phyloP scores from a whole-genome alignment of 2,329 filamentous ascomycete species.

The Gaeumannomyces sp. region DNA sequence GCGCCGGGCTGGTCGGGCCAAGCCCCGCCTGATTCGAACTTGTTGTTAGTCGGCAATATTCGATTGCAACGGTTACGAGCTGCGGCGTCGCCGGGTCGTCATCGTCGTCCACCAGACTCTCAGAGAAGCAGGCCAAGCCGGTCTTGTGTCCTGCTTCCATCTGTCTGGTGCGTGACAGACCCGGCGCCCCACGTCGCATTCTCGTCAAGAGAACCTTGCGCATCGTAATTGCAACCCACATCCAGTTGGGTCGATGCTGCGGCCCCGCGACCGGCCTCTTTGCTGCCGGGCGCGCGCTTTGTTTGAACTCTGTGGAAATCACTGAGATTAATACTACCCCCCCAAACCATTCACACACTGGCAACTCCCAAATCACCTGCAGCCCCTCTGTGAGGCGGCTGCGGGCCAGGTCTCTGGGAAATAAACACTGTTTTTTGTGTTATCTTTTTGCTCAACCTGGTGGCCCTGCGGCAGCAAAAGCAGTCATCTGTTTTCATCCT shows the following conservation, averaged over 20 bases:
- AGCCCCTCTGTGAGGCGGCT: background rate
- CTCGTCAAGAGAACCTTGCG: constrained; percentile 5
- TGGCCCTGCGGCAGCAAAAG: background rate
- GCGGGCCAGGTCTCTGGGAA: constrained; percentile 2
- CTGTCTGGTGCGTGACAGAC: background rate
- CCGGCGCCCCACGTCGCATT: background rate
- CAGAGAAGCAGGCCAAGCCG: background rate
- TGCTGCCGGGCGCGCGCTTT: constrained; percentile 1
- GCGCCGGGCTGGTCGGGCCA: background rate
- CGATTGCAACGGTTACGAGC: constrained; percentile 8
- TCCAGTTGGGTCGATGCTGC: constrained; percentile 48
- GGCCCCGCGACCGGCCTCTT: constrained; percentile 31
- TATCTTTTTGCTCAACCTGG: constrained; percentile 9
- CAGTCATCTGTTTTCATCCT: background rate
- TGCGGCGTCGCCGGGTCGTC: background rate
- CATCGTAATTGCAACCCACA: constrained; percentile 4
- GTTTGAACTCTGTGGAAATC: constrained; percentile 1
- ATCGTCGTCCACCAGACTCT: constrained; percentile 17
- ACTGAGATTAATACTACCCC: background rate
- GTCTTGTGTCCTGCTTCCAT: background rate
- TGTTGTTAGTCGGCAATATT: constrained; percentile 31
- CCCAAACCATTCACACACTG: background rate
- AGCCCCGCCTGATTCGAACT: constrained; percentile 13
- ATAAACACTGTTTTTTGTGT: constrained; percentile 7
- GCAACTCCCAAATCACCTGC: background rate